Conservation (phyloP, 192 early-diverging fungal species). For the Phlyctochytrium planicorne region DNA sequence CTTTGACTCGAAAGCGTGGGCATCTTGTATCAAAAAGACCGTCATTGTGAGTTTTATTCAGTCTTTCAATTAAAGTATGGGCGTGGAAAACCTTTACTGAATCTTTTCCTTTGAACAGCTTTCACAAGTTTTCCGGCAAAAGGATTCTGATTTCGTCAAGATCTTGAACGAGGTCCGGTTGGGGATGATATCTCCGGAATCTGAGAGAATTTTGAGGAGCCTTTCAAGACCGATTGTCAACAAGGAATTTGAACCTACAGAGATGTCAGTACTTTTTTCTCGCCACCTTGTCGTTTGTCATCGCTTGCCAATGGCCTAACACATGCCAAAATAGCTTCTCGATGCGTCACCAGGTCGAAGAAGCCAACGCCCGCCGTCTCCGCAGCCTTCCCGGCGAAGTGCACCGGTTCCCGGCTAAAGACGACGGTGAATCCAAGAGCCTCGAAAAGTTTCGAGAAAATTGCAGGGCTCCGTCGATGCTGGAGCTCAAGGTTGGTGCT, state of each 20-base stretch:
- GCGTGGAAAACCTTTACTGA: too few species aligned
- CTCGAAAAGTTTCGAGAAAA: constrained; percentile 36
- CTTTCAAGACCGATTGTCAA: constrained; percentile 40
- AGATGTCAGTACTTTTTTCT: constrained; percentile 28
- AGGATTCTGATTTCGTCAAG: constrained; percentile 75
- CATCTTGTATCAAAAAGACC: constrained; percentile 7
- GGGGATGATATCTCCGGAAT: constrained; percentile 60
- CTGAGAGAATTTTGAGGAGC: constrained; percentile 51
- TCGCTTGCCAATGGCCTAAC: constrained; percentile 14
- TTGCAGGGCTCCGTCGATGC: constrained; percentile 56
- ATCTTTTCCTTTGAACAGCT: constrained; percentile 56
- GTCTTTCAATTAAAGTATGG: too few species aligned
- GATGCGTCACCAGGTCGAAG: constrained; percentile 72
- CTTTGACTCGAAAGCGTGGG: constrained; percentile 42
- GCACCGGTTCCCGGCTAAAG: constrained; percentile 5
- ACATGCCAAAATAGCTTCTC: constrained; percentile 67
- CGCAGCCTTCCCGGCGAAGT: constrained; percentile 49
- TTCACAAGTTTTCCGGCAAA: constrained; percentile 81
- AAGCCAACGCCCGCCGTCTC: constrained; percentile 60
- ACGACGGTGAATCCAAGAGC: constrained; percentile 23
- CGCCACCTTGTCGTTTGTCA: too few species aligned
- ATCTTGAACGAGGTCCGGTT: constrained; percentile 86
- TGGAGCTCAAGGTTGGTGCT: constrained; percentile 71
- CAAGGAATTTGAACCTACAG: constrained; percentile 57
- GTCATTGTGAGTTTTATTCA: too few species aligned